phyloP scores from a whole-genome alignment of 2,329 filamentous ascomycete genomes.

The Diaporthe sp. region DNA sequence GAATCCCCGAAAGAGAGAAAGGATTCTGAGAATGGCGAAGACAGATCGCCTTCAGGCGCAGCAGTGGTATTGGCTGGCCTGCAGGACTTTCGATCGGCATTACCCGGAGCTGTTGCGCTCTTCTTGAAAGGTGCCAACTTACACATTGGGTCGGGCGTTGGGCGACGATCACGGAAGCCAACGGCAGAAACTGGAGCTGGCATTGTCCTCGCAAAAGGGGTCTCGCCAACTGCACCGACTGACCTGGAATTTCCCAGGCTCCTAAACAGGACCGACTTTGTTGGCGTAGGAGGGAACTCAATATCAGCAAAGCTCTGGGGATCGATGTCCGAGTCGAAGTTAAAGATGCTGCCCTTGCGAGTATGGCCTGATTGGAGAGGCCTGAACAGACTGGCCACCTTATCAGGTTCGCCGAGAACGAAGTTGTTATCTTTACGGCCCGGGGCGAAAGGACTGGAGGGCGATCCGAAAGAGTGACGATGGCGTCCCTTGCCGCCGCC shows the following conservation, averaged over 20 bases:
- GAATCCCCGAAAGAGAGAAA: slow-evolving; percentile 52
- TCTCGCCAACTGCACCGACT: slow-evolving; percentile 33
- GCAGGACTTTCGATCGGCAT: slow-evolving; percentile 30
- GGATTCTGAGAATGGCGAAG: slow-evolving; percentile 39
- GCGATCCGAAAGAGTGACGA: slow-evolving; percentile 79
- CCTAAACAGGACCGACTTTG: slow-evolving; percentile 70
- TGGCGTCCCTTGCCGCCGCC: slow-evolving; percentile 71
- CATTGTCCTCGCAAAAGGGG: slow-evolving; percentile 41
- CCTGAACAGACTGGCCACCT: slow-evolving; percentile 75
- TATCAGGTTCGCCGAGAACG: slow-evolving; percentile 62
- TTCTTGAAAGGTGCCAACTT: slow-evolving; percentile 51
- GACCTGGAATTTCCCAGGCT: slow-evolving; percentile 40
- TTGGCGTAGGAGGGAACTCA: slow-evolving; percentile 93
- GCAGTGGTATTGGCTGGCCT: slow-evolving; percentile 44
- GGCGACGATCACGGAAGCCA: slow-evolving; percentile 40
- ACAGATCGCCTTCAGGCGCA: slow-evolving; percentile 39
- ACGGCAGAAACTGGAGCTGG: slow-evolving; percentile 54
- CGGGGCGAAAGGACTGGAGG: slow-evolving; percentile 78
- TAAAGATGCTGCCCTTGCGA: slow-evolving; percentile 78
- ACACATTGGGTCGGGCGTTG: slow-evolving; percentile 47
- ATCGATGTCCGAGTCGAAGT: slow-evolving; percentile 78
- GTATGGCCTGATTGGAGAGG: slow-evolving; percentile 60
- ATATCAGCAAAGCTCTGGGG: slow-evolving; percentile 57
- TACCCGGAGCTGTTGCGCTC: slow-evolving; percentile 45
- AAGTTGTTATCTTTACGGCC: slow-evolving; percentile 58